phyloP scores from a whole-genome alignment of 2,329 filamentous ascomycete species.

The Cadophora sp. region DNA sequence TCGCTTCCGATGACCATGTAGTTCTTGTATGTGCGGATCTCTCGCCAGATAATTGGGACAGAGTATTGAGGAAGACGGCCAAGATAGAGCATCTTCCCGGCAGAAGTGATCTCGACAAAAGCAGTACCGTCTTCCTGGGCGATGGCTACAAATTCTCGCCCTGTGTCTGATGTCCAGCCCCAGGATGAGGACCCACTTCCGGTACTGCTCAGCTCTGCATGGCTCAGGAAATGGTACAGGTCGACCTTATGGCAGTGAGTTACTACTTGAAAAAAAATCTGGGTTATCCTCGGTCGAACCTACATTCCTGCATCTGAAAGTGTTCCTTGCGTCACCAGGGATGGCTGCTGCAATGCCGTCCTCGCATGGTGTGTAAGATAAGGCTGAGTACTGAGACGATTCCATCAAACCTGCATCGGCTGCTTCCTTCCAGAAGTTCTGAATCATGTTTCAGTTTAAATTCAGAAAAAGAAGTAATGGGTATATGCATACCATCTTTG shows the following conservation, averaged over 20 bases:
- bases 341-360: constrained; percentile 22
- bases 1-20: constrained; percentile 50
- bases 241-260: constrained; percentile 48
- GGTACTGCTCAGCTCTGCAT: constrained; percentile 57
- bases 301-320: constrained; percentile 52
- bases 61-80: constrained; percentile 41
- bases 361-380: not conserved
- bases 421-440: constrained; percentile 2
- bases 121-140: constrained; percentile 57
- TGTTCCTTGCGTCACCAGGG: constrained; percentile 28
- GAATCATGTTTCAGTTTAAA: not conserved
- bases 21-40: constrained; percentile 47
- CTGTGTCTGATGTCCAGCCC: constrained; percentile 54
- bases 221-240: constrained; percentile 61
- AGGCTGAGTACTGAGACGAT: constrained; percentile 9
- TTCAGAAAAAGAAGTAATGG: not conserved
- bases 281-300: constrained; percentile 1
- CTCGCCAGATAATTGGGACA: constrained; percentile 43
- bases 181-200: constrained; percentile 43
- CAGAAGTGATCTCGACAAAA: constrained; percentile 54
- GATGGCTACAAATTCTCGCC: constrained; percentile 56
- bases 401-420: constrained; percentile 16
- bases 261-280: not conserved
- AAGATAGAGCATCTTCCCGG: constrained; percentile 53
- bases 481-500: constrained; percentile 5